These are phyloP conservation scores for Sclerotinia trifoliorum DNA, from an alignment of 2,329 filamentous ascomycete species.

Conservation along the genomic window DNA sequence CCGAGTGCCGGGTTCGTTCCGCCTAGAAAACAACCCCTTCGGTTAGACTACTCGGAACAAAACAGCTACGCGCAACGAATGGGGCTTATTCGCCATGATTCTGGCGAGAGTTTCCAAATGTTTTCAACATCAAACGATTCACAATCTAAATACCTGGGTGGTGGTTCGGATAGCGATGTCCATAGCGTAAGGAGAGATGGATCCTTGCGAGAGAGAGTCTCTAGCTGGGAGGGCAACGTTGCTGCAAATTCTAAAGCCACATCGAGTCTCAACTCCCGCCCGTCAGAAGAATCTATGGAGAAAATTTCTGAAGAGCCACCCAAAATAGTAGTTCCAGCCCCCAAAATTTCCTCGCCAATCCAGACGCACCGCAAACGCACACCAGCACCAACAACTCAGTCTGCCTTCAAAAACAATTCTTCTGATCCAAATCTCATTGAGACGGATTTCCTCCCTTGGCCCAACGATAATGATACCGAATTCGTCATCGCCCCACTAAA, in stretches of 20 bases:
- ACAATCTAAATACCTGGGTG: slow-evolving; percentile 41
- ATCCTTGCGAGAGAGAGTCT: slow-evolving; percentile 33
- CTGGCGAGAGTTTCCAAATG: slow-evolving; percentile 58
- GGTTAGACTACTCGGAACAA: slow-evolving; percentile 38
- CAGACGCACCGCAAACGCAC: slow-evolving; percentile 30
- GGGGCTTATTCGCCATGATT: slow-evolving; percentile 51
- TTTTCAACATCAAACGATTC: slow-evolving; percentile 57
- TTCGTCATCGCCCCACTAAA: slow-evolving; percentile 57
- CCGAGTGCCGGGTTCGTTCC: slow-evolving; percentile 54
- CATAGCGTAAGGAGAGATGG: slow-evolving; percentile 27
- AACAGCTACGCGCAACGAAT: slow-evolving; percentile 29
- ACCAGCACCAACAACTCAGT: background rate
- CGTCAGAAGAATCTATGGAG: slow-evolving; percentile 20
- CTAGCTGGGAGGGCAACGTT: slow-evolving; percentile 38
- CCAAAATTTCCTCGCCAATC: slow-evolving; percentile 25
- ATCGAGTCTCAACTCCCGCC: slow-evolving; percentile 27
- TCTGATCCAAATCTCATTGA: slow-evolving; percentile 48
- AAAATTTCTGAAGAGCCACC: slow-evolving; percentile 14
- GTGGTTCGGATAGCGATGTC: slow-evolving; percentile 38
- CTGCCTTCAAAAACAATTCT: slow-evolving; percentile 22
- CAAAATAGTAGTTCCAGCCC: background rate
- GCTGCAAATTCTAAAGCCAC: slow-evolving; percentile 22
- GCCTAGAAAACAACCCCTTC: slow-evolving; percentile 43
- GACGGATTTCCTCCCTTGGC: slow-evolving; percentile 59
- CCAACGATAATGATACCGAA: slow-evolving; percentile 53